These are phyloP conservation scores for Colletotrichum limetticola DNA, from an alignment of 2,329 filamentous ascomycete species.

Conservation along the genomic window DNA sequence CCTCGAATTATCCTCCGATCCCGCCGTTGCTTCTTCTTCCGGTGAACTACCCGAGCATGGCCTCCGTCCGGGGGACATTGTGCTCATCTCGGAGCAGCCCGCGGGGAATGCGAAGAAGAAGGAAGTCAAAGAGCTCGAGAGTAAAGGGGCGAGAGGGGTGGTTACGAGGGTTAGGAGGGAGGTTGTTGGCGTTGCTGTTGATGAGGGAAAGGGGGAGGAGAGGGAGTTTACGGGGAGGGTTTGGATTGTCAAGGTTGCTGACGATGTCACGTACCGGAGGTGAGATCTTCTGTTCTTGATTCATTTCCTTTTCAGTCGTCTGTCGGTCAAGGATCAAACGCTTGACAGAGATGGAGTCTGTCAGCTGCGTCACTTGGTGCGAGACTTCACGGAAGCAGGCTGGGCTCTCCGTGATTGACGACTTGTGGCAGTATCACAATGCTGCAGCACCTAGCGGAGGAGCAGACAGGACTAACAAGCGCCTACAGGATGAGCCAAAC, in stretches of 20 bases:
- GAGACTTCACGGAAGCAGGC: not conserved
- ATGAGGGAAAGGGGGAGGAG: constrained; percentile 68
- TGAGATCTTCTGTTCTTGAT: constrained; percentile 40
- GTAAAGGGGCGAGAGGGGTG: constrained; percentile 75
- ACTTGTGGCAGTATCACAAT: not conserved
- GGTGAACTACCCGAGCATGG: constrained; percentile 79
- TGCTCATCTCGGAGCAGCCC: constrained; percentile 79
- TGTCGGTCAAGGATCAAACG: not conserved
- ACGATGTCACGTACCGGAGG: constrained; percentile 74
- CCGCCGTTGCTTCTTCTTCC: constrained; percentile 65
- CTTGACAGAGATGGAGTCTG: not conserved
- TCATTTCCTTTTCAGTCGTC: no score
- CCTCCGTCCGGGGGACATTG: constrained; percentile 80
- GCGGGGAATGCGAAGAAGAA: constrained; percentile 77
- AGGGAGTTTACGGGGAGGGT: constrained; percentile 58
- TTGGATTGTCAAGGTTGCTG: constrained; percentile 75
- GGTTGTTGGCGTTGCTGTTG: constrained; percentile 74
- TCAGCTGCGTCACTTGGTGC: not conserved
- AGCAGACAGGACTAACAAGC: not conserved
- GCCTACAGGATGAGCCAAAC: constrained; percentile 67
- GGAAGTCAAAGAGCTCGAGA: constrained; percentile 77
- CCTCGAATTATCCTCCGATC: constrained; percentile 80
- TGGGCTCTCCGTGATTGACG: not conserved
- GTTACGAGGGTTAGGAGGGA: constrained; percentile 71
- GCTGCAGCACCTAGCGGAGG: not conserved